Percentiles rank a stretch among this genome's conserved stretches.
phyloP scores from a whole-genome alignment of 805 yeast genomes.

The Zygotorulaspora sp. region DNA sequence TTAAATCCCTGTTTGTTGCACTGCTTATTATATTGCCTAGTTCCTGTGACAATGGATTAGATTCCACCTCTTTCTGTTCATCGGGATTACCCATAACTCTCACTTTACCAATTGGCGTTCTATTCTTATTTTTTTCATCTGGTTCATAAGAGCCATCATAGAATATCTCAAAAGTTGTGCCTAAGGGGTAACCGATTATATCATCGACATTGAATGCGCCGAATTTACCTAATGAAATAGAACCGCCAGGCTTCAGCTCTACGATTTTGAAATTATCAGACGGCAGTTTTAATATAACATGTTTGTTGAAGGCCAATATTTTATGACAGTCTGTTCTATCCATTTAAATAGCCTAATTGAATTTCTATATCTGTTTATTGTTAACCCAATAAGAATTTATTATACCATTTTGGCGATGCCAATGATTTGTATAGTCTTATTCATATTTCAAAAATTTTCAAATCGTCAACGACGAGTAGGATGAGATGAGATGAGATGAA shows the following conservation, averaged over 20 bases:
- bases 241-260: constrained; percentile 55
- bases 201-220: constrained; percentile 76
- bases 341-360: too few relatives aligned
- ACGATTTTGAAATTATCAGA: constrained; percentile 73
- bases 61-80: constrained; percentile 1
- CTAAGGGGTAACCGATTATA: constrained; percentile 76
- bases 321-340: constrained; percentile 31
- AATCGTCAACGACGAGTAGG: constrained; percentile 4
- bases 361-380: too few relatives aligned
- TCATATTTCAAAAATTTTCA: constrained; percentile 8
- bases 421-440: constrained; percentile 4
- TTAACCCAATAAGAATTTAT: too few relatives aligned
- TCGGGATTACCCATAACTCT: constrained; percentile 15
- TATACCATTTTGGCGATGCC: constrained; percentile 8
- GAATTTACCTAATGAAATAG: constrained; percentile 80
- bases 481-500: constrained; percentile 1
- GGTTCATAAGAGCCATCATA: constrained; percentile 35
- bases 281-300: constrained; percentile 68
- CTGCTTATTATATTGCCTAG: constrained; percentile 40
- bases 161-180: constrained; percentile 81
- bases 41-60: constrained; percentile 18
- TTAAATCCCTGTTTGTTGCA: constrained; percentile 59
- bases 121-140: constrained; percentile 19
- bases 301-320: constrained; percentile 29
- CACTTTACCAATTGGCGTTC: constrained; percentile 28